Percentiles rank a stretch among this genome's conserved stretches.
These are phyloP conservation scores for Simplicillium aogashimaense DNA, from an alignment of 2,329 filamentous ascomycete genomes.

Conservation along the genomic window DNA sequence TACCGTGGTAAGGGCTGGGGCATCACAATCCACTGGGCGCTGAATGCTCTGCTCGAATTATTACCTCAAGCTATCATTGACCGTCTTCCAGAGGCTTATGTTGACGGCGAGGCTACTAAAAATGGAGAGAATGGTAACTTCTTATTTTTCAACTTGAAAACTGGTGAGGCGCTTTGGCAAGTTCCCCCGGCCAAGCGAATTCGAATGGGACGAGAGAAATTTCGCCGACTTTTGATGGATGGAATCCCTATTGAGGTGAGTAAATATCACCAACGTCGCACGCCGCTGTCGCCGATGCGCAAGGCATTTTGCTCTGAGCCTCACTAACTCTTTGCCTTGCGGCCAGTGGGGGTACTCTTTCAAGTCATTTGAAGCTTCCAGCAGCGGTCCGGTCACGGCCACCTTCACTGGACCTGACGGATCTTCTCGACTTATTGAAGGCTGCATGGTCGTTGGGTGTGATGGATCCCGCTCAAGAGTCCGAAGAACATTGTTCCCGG, in stretches of 20 bases:
- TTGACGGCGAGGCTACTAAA: conserved; percentile 1
- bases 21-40: conserved; percentile 17
- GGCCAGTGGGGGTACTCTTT: too few relatives aligned
- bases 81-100: conserved; percentile 1
- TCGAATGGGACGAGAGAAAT: conserved; percentile 2
- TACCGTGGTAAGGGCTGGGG: conserved; percentile 17
- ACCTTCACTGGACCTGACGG: too few relatives aligned
- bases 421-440: neutral
- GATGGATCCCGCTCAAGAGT: conserved; percentile 1
- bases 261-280: too few relatives aligned
- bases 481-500: neutral
- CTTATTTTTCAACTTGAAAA: conserved; percentile 3
- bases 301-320: too few relatives aligned
- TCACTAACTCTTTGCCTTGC: too few relatives aligned
- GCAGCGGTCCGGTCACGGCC: too few relatives aligned
- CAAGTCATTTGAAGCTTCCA: too few relatives aligned
- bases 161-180: conserved; percentile 1
- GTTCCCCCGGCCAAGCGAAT: conserved; percentile 2
- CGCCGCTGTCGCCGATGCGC: too few relatives aligned
- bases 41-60: neutral
- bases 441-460: conserved; percentile 1
- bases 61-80: conserved; percentile 1
- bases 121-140: conserved; percentile 3
- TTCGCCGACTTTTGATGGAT: neutral
- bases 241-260: too few relatives aligned